Conservation (phyloP, 805 yeast genomes). For the Teunomyces barrocoloradensis region DNA sequence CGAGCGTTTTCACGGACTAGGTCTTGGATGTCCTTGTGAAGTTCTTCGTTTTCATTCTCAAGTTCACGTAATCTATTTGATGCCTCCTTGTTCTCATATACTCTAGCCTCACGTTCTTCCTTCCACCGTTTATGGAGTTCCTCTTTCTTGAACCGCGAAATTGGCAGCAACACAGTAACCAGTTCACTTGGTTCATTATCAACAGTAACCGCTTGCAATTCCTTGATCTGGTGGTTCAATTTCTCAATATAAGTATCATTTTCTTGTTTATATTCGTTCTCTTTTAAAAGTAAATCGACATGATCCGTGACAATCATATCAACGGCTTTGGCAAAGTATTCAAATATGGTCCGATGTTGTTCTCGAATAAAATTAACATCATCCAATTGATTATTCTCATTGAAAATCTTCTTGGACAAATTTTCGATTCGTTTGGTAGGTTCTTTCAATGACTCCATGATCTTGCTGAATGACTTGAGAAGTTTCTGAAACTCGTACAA, state of each 20-base stretch:
- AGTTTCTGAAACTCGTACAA: conserved; percentile 48
- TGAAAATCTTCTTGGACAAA: conserved; percentile 26
- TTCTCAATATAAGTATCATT: conserved; percentile 21
- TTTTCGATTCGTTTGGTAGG: conserved; percentile 51
- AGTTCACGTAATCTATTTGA: conserved; percentile 48
- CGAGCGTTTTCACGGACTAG: background rate
- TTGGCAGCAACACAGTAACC: background rate
- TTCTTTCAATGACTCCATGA: conserved; percentile 62
- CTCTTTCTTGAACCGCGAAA: conserved; percentile 22
- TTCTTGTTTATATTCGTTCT: conserved; percentile 22
- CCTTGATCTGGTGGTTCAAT: conserved; percentile 25
- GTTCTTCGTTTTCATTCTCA: conserved; percentile 48
- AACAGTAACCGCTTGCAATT: conserved; percentile 16
- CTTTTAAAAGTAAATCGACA: conserved; percentile 37
- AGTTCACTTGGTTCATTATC: conserved; percentile 8
- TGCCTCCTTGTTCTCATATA: conserved; percentile 58
- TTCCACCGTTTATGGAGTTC: conserved; percentile 67
- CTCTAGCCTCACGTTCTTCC: conserved; percentile 67
- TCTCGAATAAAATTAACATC: conserved; percentile 22
- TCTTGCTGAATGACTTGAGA: conserved; percentile 49
- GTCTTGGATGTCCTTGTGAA: background rate
- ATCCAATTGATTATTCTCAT: conserved; percentile 6
- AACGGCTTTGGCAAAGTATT: conserved; percentile 59
- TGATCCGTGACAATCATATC: conserved; percentile 59
- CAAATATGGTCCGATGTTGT: conserved; percentile 45